Base-by-base conservation (phyloP, 1,284 basidiomycete species). In the Xanthoconium separans region DNA sequence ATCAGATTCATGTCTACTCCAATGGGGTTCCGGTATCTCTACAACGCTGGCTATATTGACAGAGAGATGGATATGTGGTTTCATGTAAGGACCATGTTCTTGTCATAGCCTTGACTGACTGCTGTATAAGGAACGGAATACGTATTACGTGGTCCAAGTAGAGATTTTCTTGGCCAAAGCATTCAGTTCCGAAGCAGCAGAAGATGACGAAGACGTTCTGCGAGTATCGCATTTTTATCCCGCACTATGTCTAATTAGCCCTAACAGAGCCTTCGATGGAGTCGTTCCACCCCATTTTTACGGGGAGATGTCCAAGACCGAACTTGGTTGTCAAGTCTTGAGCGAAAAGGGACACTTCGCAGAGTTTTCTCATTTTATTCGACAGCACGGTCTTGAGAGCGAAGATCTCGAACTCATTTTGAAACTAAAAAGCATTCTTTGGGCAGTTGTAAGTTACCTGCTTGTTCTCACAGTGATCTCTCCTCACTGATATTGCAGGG, bases 11-110 rank as follows among this genome's bases (percentile, higher is more conserved):
- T 99, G 77, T 97, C 95, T 3, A 98, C 94, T 0, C 84, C 93
- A 0, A 85, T 91, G 54, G 97, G 97, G 0, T 97, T 98, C 69
- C 82, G 85, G 3, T 98, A 96, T 70, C 80, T 99, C 4, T 90
- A 91, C 65, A 89, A 94, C 58, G 88, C 92, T 22, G 89, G 91
- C 18, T 98, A 97, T 65, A 95, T 99, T 55, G 89, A 95, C 62
- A 81, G 90, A 46, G 94, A 98, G 73, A 91, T 99, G 80, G 94
- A 99, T 60, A 82, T 86, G 55, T 99, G 97, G 97, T 91, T 96
- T 65, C 83, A 92, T 69, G 94, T 94, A 62, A 65, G 87, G 68
- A 22, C 4, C n/a, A 16, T 36, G 47, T 37, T 20, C 41, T 24
- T 33, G 8, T 24, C 43, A 45, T 3, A 48, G 27, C 31, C n/a